phyloP scores from a whole-genome alignment of 495 filamentous ascomycete species.

The Chaetomium cochliodes region DNA sequence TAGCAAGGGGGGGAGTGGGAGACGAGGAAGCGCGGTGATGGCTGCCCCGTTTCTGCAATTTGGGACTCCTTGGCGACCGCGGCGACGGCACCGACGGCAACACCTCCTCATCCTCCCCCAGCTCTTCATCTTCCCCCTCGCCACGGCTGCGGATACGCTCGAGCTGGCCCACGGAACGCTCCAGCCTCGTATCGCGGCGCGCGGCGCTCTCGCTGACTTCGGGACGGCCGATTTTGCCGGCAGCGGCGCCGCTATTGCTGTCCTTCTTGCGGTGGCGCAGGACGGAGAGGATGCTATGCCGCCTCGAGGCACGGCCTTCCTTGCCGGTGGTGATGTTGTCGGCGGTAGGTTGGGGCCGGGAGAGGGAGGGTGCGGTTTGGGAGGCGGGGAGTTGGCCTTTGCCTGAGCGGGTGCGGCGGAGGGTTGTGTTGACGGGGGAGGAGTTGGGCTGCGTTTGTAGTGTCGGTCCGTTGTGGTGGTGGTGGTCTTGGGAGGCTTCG shows the following conservation, averaged over 20 bases:
- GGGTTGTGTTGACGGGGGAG: slow-evolving; percentile 11
- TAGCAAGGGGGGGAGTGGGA: too few species aligned
- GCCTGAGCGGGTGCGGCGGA: slow-evolving; percentile 39
- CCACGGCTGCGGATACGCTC: slow-evolving; percentile 25
- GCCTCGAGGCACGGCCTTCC: slow-evolving; percentile 11
- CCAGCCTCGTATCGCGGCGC: slow-evolving; percentile 51
- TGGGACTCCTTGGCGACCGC: slow-evolving; percentile 27
- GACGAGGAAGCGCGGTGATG: too few species aligned
- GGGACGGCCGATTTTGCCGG: slow-evolving; percentile 43
- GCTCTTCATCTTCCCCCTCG: slow-evolving; percentile 9
- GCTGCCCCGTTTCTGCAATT: slow-evolving; percentile 16
- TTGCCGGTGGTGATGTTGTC: not conserved
- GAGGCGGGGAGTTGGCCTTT: slow-evolving; percentile 32
- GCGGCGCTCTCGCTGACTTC: slow-evolving; percentile 50
- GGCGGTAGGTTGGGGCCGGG: not conserved
- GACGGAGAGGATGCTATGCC: slow-evolving; percentile 46
- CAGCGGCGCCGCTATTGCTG: slow-evolving; percentile 20
- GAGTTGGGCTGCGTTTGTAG: not conserved
- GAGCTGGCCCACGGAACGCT: slow-evolving; percentile 48
- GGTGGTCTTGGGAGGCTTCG: slow-evolving; percentile 33
- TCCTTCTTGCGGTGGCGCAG: slow-evolving; percentile 48
- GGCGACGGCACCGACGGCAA: not conserved
- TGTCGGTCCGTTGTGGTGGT: slow-evolving; percentile 15
- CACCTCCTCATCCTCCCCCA: not conserved
- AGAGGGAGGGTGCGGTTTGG: slow-evolving; percentile 24